Percentiles rank a stretch among this genome's conserved stretches.
Evolutionary conservation across 495 filamentous ascomycete genomes (phyloP).

Genomic region (Aspergillus olivimuriae): DNA sequence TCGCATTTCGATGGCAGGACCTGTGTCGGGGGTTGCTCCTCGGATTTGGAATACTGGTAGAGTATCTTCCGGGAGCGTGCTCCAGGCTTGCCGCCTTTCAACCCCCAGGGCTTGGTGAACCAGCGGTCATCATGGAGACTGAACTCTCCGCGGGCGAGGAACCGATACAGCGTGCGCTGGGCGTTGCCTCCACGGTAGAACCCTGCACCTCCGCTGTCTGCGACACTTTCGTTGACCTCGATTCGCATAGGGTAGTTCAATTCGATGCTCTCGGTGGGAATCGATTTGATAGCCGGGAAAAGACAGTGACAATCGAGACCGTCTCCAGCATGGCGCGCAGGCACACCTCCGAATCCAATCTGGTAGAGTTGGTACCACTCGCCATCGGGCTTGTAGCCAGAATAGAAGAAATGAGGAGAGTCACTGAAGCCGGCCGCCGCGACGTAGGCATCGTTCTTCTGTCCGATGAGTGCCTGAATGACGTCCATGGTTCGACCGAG

Average conservation of each 20-base stretch:
- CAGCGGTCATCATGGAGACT: constrained; percentile 46
- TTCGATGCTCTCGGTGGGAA: constrained; percentile 45
- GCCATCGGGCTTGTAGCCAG: constrained; percentile 41
- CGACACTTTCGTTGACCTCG: constrained; percentile 42
- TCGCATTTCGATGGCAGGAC: constrained; percentile 41
- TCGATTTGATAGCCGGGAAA: constrained; percentile 47
- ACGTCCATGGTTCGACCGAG: constrained; percentile 41
- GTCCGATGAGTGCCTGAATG: constrained; percentile 43
- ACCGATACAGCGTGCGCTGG: constrained; percentile 42
- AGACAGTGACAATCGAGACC: constrained; percentile 47
- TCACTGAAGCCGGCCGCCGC: constrained; percentile 46
- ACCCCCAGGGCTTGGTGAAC: constrained; percentile 48
- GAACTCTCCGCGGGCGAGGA: constrained; percentile 39
- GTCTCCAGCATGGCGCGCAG: constrained; percentile 41
- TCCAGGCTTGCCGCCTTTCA: constrained; percentile 41
- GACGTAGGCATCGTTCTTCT: constrained; percentile 40
- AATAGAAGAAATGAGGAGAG: constrained; percentile 47
- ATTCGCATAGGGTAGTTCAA: constrained; percentile 44
- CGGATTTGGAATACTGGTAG: constrained; percentile 31
- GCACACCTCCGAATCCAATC: constrained; percentile 47
- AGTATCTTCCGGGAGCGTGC: constrained; percentile 35
- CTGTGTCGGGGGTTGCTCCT: constrained; percentile 18
- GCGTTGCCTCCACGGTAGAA: constrained; percentile 44
- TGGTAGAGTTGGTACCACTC: constrained; percentile 48
- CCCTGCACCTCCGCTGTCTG: constrained; percentile 42